phyloP scores from a whole-genome alignment of 177 flowering plant genomes.

The Vitis hybrid region DNA sequence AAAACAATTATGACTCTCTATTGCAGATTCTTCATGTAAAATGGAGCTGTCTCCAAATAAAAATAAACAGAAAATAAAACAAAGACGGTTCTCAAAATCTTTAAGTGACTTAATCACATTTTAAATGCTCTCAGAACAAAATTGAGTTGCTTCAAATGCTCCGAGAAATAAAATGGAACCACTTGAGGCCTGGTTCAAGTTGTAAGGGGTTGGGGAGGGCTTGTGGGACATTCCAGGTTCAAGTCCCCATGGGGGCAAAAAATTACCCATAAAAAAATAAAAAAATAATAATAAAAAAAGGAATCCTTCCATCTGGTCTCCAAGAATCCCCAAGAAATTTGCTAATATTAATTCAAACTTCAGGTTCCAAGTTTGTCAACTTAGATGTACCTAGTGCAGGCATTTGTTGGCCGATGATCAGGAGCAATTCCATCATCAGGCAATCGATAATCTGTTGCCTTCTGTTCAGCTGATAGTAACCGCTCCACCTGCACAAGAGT shows the following conservation, averaged over 20 bases:
- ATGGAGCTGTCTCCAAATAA: background rate
- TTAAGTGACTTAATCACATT: background rate
- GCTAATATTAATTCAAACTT: background rate
- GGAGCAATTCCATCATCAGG: constrained; percentile 95
- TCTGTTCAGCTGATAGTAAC: constrained; percentile 88
- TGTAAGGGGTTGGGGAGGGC: too few species aligned
- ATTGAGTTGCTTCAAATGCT: too few species aligned
- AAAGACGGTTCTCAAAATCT: background rate
- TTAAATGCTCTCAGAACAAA: background rate
- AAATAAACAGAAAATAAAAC: background rate
- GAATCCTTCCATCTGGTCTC: background rate
- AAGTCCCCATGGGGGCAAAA: too few species aligned
- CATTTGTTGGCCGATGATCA: constrained; percentile 98
- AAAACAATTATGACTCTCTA: background rate
- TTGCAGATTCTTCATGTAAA: background rate
- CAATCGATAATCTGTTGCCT: constrained; percentile 82
- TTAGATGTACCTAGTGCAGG: constrained; percentile 78
- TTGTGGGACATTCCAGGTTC: too few species aligned
- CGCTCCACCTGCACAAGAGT: constrained; percentile 75
- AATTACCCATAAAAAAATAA: too few species aligned
- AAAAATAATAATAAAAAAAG: too few species aligned
- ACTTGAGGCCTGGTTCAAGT: too few species aligned
- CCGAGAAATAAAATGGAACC: background rate
- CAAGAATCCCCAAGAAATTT: background rate
- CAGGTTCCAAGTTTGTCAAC: background rate